These are phyloP conservation scores for Trypanosoma platydactyli DNA, from an alignment of 208 protist species.

Conservation along the genomic window DNA sequence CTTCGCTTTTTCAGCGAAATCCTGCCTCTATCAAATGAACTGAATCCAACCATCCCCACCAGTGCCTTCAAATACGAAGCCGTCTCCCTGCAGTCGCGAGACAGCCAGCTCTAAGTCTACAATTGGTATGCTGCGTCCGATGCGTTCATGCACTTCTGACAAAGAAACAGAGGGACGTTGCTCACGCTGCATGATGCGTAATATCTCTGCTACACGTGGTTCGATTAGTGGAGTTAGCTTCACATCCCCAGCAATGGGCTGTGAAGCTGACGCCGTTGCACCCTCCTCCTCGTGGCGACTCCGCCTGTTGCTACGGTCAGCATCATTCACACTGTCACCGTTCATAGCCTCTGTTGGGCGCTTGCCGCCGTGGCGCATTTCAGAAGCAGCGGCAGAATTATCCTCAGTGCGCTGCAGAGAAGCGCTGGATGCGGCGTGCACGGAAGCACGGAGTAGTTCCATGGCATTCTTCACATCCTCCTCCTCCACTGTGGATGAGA, in stretches of 20 bases:
- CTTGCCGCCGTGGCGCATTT: conserved; percentile 33
- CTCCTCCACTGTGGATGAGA: conserved; percentile 81
- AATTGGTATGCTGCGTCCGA: conserved; percentile 33
- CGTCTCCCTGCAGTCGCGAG: conserved; percentile 59
- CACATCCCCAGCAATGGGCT: background rate
- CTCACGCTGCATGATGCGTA: conserved; percentile 71
- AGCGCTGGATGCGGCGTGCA: conserved; percentile 78
- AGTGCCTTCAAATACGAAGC: conserved; percentile 70
- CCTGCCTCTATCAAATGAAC: conserved; percentile 53
- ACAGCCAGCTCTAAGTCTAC: conserved; percentile 46
- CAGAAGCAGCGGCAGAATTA: conserved; percentile 45
- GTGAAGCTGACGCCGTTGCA: background rate
- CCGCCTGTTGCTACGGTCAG: background rate
- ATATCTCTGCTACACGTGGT: conserved; percentile 40
- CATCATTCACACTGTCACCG: background rate
- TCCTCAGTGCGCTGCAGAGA: conserved; percentile 67
- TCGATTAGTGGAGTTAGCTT: background rate
- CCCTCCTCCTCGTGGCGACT: background rate
- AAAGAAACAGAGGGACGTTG: conserved; percentile 49
- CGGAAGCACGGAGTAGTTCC: conserved; percentile 73
- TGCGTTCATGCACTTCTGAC: conserved; percentile 49
- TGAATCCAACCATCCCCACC: conserved; percentile 61
- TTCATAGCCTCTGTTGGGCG: conserved; percentile 21
- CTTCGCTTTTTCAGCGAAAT: background rate
- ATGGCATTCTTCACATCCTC: conserved; percentile 89